A percentile compares a stretch with the other conserved stretches of the same genome.
Evolutionary conservation across 352 stramenopile genomes (phyloP).

Genomic region (Phytopythium boreale): DNA sequence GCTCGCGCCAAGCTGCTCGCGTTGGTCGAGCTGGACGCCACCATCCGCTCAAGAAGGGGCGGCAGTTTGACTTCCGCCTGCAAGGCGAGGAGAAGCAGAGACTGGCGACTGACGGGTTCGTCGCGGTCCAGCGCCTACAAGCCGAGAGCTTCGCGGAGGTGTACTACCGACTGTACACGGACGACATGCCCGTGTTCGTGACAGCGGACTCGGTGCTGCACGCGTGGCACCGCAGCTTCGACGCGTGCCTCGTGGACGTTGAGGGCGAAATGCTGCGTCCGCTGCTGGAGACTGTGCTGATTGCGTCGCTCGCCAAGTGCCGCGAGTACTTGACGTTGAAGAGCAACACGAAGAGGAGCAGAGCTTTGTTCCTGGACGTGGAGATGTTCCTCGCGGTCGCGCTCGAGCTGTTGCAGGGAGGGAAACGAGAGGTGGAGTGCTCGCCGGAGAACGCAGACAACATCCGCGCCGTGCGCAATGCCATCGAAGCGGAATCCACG

Average conservation of each 20-base stretch:
- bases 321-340: not conserved
- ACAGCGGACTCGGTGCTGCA: conserved; percentile 32
- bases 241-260: conserved; percentile 20
- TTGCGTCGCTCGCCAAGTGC: not conserved
- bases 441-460: not conserved
- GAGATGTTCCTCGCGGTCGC: conserved; percentile 16
- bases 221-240: conserved; percentile 36
- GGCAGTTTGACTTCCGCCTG: conserved; percentile 22
- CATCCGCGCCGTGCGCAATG: not conserved
- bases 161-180: conserved; percentile 26
- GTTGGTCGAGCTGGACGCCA: not conserved
- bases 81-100: conserved; percentile 12
- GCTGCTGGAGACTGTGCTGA: conserved; percentile 1
- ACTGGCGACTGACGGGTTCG: conserved; percentile 14
- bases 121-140: conserved; percentile 13
- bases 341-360: not conserved
- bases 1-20: too few relatives aligned
- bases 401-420: conserved; percentile 10
- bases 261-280: conserved; percentile 12
- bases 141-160: conserved; percentile 27
- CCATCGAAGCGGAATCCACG: conserved; percentile 4
- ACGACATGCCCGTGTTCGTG: conserved; percentile 33
- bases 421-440: not conserved
- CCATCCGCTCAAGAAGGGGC: conserved; percentile 13
- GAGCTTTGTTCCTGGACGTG: conserved; percentile 8